Conservation (phyloP, 2,329 filamentous ascomycete genomes). For the Escovopsis sp. region DNA sequence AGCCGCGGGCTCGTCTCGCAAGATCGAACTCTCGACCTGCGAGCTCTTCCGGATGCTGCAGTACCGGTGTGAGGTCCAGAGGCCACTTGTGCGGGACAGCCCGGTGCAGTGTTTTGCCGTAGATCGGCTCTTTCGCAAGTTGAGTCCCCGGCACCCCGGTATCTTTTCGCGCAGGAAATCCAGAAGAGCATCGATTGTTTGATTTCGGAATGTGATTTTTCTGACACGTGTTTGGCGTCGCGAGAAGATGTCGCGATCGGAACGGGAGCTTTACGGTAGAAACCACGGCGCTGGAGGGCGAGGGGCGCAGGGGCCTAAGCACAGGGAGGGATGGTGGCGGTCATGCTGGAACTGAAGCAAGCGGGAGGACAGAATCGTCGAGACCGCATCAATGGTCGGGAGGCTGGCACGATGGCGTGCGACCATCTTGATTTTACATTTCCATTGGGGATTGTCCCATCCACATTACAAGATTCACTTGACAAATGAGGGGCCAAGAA, state of each 20-base stretch:
- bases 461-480: neutral
- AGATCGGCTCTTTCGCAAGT: constrained; percentile 43
- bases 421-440: constrained; percentile 8
- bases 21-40: constrained; percentile 38
- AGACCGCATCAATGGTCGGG: constrained; percentile 19
- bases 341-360: neutral
- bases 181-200: no score
- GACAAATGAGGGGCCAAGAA: no score
- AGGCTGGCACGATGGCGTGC: constrained; percentile 20
- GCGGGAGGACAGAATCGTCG: constrained; percentile 3
- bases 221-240: neutral
- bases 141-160: constrained; percentile 19
- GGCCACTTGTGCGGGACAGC: constrained; percentile 29
- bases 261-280: constrained; percentile 44
- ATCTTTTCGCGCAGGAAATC: constrained; percentile 1
- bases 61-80: constrained; percentile 41
- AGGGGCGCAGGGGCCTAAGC: constrained; percentile 2
- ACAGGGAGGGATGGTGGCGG: constrained; percentile 3
- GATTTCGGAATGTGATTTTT: no score
- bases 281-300: constrained; percentile 47
- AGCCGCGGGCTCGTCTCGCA: constrained; percentile 9
- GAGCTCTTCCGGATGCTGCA: constrained; percentile 43
- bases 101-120: constrained; percentile 40
- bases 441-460: no score
- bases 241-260: constrained; percentile 38